Conservation (phyloP, 2,329 filamentous ascomycete species). For the Arthroderma uncinatum region DNA sequence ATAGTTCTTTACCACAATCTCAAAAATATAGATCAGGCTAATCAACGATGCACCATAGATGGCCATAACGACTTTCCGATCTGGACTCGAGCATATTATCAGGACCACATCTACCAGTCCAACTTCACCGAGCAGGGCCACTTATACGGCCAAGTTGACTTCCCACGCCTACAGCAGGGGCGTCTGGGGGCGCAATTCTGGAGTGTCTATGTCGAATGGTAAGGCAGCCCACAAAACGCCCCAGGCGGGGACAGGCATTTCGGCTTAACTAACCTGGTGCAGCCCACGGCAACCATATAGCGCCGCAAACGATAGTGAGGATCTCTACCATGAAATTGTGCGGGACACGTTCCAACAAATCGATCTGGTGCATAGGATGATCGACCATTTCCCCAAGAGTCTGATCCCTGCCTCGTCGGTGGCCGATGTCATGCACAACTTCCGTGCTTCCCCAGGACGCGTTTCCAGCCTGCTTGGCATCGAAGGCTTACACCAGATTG, state of each 20-base stretch:
- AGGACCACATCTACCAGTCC: constrained; percentile 65
- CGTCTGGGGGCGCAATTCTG: constrained; percentile 69
- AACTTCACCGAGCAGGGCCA: constrained; percentile 62
- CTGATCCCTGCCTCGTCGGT: constrained; percentile 47
- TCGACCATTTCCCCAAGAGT: constrained; percentile 52
- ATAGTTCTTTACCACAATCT: not conserved
- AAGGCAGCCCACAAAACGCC: constrained; percentile 21
- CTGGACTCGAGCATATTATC: constrained; percentile 52
- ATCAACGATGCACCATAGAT: constrained; percentile 41
- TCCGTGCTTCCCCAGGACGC: constrained; percentile 53
- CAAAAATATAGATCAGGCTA: not conserved
- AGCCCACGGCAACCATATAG: not conserved
- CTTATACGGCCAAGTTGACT: constrained; percentile 61
- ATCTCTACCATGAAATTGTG: constrained; percentile 40
- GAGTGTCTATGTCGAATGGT: constrained; percentile 68
- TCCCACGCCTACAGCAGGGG: constrained; percentile 61
- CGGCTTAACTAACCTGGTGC: not conserved
- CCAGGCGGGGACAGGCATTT: too few species aligned
- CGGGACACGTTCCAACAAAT: constrained; percentile 62
- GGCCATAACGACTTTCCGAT: constrained; percentile 84
- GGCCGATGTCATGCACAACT: constrained; percentile 45
- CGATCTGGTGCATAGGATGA: constrained; percentile 60
- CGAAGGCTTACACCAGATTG: constrained; percentile 87
- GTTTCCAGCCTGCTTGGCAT: constrained; percentile 70
- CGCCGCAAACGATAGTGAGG: constrained; percentile 10